Evolutionary conservation across 768 basidiomycete species (phyloP).

Genomic region (Lactifluus subvellereus): DNA sequence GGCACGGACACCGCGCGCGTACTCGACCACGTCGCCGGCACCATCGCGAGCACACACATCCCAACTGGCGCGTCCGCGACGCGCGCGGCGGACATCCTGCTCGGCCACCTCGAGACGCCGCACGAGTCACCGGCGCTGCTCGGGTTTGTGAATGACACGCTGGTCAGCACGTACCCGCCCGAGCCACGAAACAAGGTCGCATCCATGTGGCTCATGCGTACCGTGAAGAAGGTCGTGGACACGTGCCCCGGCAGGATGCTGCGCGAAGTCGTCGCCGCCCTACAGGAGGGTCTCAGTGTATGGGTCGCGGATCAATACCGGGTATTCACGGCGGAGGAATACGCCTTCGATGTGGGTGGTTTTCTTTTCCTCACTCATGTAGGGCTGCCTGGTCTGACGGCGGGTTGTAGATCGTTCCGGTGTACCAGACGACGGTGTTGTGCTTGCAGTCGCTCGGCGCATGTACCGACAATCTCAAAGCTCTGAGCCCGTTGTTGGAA

Average conservation of each 20-base stretch:
- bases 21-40: conserved; percentile 50
- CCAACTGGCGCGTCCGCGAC: conserved; percentile 38
- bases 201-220: conserved; percentile 57
- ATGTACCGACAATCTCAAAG: conserved; percentile 38
- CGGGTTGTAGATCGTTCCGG: conserved; percentile 46
- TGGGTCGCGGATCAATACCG: conserved; percentile 62
- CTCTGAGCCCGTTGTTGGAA: conserved; percentile 46
- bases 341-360: conserved; percentile 50
- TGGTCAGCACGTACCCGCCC: conserved; percentile 63
- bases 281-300: conserved; percentile 49
- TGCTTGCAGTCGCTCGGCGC: conserved; percentile 44
- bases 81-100: conserved; percentile 56
- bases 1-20: conserved; percentile 49
- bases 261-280: conserved; percentile 39
- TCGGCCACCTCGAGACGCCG: conserved; percentile 52
- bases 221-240: conserved; percentile 50
- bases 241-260: conserved; percentile 46
- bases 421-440: conserved; percentile 58
- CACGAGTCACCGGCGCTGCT: conserved; percentile 50
- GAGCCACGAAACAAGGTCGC: conserved; percentile 46
- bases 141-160: conserved; percentile 54
- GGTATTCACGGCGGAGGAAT: conserved; percentile 47
- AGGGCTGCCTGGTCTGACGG: conserved; percentile 4
- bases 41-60: conserved; percentile 39
- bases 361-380: neutral